Evolutionary conservation across 306 rosid genomes (phyloP).

Genomic region (Trifolium dubium): DNA sequence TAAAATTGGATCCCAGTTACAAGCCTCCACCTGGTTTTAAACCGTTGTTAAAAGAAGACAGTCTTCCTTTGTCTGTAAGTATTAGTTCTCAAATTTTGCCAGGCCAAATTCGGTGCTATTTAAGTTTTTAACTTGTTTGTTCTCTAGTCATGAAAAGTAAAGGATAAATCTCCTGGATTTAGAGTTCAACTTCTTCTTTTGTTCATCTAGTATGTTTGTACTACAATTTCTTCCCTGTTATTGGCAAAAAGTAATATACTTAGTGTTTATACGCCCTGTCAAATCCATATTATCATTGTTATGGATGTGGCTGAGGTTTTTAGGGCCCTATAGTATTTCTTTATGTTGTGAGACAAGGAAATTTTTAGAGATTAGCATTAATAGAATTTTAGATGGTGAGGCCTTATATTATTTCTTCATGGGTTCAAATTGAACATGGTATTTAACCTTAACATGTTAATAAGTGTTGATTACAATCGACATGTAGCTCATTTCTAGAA

Average conservation of each 20-base stretch:
- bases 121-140: conserved; percentile 28
- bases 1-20: conserved; percentile 85
- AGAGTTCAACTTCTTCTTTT: conserved; percentile 14
- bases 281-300: conserved; percentile 23
- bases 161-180: conserved; percentile 11
- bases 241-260: conserved; percentile 14
- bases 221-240: conserved; percentile 3
- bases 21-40: conserved; percentile 83
- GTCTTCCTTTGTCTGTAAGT: conserved; percentile 83
- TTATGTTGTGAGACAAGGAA: conserved; percentile 2
- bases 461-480: conserved; percentile 2
- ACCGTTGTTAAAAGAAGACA: conserved; percentile 81
- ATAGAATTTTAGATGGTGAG: neutral
- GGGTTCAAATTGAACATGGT: conserved; percentile 19
- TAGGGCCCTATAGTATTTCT: conserved; percentile 31
- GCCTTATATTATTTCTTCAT: conserved; percentile 23
- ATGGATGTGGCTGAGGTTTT: conserved; percentile 24
- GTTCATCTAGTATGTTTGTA: conserved; percentile 33
- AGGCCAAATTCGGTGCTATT: conserved; percentile 17
- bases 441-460: conserved; percentile 29
- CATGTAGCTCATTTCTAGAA: conserved; percentile 9
- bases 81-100: conserved; percentile 39
- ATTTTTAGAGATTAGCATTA: conserved; percentile 13
- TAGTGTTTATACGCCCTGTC: neutral
- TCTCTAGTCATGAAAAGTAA: conserved; percentile 36